phyloP scores from a whole-genome alignment of 108 stramenopile species.

The Chaetoceros tenuissimus region DNA sequence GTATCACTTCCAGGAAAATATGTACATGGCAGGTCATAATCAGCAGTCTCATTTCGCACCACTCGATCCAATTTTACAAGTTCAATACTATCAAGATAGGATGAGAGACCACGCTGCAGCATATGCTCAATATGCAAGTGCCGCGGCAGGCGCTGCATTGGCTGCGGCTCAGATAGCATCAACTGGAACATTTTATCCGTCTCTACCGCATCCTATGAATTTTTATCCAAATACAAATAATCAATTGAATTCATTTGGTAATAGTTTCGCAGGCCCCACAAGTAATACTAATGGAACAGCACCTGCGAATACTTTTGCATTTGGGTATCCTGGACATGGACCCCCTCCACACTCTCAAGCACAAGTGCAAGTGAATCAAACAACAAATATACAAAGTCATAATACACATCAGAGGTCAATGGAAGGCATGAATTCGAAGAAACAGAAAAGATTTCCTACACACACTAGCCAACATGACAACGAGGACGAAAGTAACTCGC shows the following conservation, averaged over 20 bases:
- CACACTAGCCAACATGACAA: background rate
- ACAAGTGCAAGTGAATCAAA: too few relatives aligned
- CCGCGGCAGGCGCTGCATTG: slow-evolving; percentile 76
- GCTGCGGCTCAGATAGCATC: slow-evolving; percentile 65
- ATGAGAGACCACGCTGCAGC: slow-evolving; percentile 80
- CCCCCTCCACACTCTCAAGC: background rate
- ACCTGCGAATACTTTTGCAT: background rate
- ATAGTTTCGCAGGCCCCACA: background rate
- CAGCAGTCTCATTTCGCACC: too few relatives aligned
- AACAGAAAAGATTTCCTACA: slow-evolving; percentile 1
- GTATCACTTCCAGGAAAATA: too few relatives aligned
- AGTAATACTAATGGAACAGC: background rate
- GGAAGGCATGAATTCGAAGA: background rate
- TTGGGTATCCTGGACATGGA: background rate
- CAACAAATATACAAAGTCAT: too few relatives aligned
- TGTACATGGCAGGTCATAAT: too few relatives aligned
- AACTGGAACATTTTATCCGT: too few relatives aligned
- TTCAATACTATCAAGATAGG: slow-evolving; percentile 61
- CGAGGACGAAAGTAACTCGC: too few relatives aligned
- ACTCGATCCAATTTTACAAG: background rate
- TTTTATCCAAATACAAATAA: background rate
- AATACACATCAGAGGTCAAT: background rate
- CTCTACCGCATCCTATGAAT: too few relatives aligned
- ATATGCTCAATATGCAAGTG: slow-evolving; percentile 43
- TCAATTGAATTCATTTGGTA: background rate